Evolutionary conservation across 805 yeast species (phyloP), one percentile per base, ranked within the genome.

Genomic region (Lipomyces chichibuensis): DNA sequence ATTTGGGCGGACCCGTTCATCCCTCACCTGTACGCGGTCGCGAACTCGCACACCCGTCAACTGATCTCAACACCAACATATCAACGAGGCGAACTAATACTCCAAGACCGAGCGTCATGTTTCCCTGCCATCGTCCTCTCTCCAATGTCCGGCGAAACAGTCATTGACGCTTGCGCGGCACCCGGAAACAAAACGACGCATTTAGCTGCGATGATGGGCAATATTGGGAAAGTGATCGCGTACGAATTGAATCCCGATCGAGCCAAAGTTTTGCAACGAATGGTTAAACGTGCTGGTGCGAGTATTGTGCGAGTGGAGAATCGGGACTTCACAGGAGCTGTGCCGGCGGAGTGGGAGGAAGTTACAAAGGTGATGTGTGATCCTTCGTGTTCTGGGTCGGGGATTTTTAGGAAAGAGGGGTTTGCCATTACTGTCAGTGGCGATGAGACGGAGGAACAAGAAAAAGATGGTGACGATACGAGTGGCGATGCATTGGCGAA

Each of bases 171-270:
- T 0, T 93, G 98, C 79, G 93, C 98, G 2, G 99, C 99, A 0
- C 99, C 99, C 3, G 99, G 99, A 4, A 95, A 95, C 78, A 96
- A 95, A 77, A 95, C 99, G 0, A 91, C 98, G 0, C 98, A 94
- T 78, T 80, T 89, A 27, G 97, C 97, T 0, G 86, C 95, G 0
- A 80, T 85, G 60, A 77, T 91, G 27, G 75, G 74, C n/a, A 70
- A 69, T 14, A 32, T 56, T 14, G 71, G 75, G 2, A 71, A 74
- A 2, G 87, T 92, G 9, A 83, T 83, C 72, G 99, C 99, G 0
- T 95, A 92, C 78, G 99, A 95, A 77, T 85, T 92, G 75, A 97
- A 95, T 75, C 80, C 83, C 2, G 84, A 84, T 57, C 83, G 99
- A 69, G 89, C 91, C 0, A 82, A 86, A 65, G 85, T 87, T 14